Evolutionary conservation across 495 filamentous ascomycete genomes (phyloP).

Genomic region (Peziza echinospora): DNA sequence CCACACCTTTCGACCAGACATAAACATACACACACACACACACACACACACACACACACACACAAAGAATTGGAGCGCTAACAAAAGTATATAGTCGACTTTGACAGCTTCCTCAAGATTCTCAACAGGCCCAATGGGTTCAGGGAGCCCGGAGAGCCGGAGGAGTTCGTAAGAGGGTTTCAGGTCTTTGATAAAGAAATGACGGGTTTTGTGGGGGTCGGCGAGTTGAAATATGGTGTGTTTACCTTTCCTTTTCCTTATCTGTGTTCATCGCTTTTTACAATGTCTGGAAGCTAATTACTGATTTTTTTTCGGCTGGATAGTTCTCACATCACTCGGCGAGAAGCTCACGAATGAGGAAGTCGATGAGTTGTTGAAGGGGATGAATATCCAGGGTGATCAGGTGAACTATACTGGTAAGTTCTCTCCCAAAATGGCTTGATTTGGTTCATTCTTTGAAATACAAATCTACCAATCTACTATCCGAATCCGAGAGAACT

Average conservation of each 20-base stretch:
- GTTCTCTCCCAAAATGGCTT: slow-evolving; percentile 8
- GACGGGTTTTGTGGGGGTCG: slow-evolving; percentile 92
- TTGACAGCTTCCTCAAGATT: slow-evolving; percentile 84
- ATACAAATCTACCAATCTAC: background rate
- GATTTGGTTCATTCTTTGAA: background rate
- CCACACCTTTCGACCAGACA: background rate
- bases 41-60: too few species aligned
- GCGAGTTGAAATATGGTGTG: slow-evolving; percentile 75
- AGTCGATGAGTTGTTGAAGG: slow-evolving; percentile 94
- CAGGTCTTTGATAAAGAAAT: slow-evolving; percentile 99
- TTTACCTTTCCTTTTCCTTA: slow-evolving; percentile 4
- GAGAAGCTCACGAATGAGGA: slow-evolving; percentile 99
- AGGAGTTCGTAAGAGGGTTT: slow-evolving; percentile 94
- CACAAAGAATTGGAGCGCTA: background rate
- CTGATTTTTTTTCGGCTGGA: background rate
- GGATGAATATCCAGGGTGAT: slow-evolving; percentile 76
- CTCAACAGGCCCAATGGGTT: slow-evolving; percentile 95
- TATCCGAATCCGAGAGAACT: background rate
- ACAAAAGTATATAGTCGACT: slow-evolving; percentile 48
- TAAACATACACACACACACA: too few species aligned
- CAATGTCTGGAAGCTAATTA: background rate
- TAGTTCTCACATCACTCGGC: slow-evolving; percentile 82
- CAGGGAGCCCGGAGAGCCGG: slow-evolving; percentile 89
- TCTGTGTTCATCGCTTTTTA: background rate
- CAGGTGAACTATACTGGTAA: slow-evolving; percentile 92